Base-by-base conservation (phyloP, 768 basidiomycete genomes). In the Pleurotus platypus region DNA sequence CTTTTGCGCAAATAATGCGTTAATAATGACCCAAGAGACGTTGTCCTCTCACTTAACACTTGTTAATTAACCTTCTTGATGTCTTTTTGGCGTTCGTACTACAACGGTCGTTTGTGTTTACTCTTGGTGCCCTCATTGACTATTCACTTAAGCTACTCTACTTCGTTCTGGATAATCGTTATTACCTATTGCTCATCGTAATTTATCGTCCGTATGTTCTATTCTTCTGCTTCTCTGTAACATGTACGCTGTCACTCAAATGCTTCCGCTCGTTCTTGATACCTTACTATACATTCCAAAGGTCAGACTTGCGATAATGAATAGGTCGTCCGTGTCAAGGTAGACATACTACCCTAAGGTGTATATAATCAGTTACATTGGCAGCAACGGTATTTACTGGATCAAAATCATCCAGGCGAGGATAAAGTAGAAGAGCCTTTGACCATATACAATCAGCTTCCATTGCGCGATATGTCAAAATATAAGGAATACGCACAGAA, bases 371-470 rank as follows among this genome's bases (percentile, higher is more conserved):
- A 35, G 30, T 35, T 35, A 35, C 30, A 35, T 11, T 35, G 30
- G 11, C 8, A 35, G 30, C 30, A 35, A 35, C 11, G 30, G 30
- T 35, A 35, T 35, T 71, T 70, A 95, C 71, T 94, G 91, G 62
- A 96, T 95, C 64, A 96, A 77, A 62, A 96, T 95, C 94, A 96
- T 96, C 94, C 94, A 96, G 2, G 93, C 92, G 40, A 97, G 75
- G 62, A 96, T 86, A 72, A 95, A 95, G 68, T 95, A 97, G 70
- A 97, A 96, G 30, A 97, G 75, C 45, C 92, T 92, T 62, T 1
- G 45, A 42, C 12, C 20, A 16, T 15, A 37, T 49, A 11, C 30
- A 11, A 11, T 35, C 9, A 35, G 30, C 8, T 35, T 35, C 9
- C 30, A 11, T 35, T 35, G 30, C 9, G 24, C 24, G 24, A 26